Conservation (phyloP, 2,329 filamentous ascomycete genomes). For the Paecilomyces sp. region DNA sequence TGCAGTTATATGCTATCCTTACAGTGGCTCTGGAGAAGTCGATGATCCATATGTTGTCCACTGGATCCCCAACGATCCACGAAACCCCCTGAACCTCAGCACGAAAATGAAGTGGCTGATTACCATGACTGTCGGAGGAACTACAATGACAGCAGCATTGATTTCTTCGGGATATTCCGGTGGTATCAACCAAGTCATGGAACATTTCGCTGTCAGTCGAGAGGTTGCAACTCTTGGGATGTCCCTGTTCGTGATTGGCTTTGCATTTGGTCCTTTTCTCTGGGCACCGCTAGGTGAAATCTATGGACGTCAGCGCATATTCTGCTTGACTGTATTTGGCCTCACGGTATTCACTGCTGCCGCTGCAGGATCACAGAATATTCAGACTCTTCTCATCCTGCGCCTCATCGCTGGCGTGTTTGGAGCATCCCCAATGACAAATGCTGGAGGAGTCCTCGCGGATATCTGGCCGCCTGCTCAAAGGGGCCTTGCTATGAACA, state of each 20-base stretch:
- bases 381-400: conserved; percentile 27
- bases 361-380: conserved; percentile 29
- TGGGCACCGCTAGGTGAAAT: conserved; percentile 41
- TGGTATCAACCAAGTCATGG: conserved; percentile 1
- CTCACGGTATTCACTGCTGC: conserved; percentile 33
- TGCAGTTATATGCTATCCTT: background rate
- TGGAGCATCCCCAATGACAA: conserved; percentile 37
- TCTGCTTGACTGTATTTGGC: conserved; percentile 35
- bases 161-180: background rate
- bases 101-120: background rate
- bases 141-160: background rate
- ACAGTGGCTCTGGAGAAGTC: background rate
- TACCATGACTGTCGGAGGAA: background rate
- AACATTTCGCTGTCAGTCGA: conserved; percentile 21
- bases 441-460: conserved; percentile 41
- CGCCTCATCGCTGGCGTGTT: conserved; percentile 45
- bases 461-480: conserved; percentile 39
- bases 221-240: conserved; percentile 41
- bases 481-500: conserved; percentile 34
- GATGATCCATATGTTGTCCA: conserved; percentile 1
- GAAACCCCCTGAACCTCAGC: background rate
- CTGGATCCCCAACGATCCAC: conserved; percentile 1
- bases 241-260: conserved; percentile 37
- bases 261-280: conserved; percentile 31
- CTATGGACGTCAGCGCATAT: conserved; percentile 40